Evolutionary conservation across 78 protist genomes (phyloP).

Genomic region (Goniomonas avonlea): DNA sequence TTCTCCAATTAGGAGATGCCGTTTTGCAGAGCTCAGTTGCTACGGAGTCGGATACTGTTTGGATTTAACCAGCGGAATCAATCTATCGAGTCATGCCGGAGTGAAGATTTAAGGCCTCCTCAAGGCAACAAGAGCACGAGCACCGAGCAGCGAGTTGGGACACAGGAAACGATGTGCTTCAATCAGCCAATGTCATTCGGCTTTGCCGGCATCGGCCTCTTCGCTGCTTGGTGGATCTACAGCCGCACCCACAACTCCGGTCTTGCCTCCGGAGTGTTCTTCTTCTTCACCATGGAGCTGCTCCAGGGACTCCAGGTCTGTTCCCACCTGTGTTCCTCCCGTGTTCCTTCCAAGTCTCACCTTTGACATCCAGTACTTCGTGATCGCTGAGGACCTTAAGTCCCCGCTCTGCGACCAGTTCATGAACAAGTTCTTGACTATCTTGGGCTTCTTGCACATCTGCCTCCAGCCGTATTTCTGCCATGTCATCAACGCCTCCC

Average conservation of each 20-base stretch:
- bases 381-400: not conserved
- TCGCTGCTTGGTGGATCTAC: not conserved
- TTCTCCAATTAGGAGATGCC: no score
- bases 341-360: no score
- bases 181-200: not conserved
- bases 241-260: not conserved
- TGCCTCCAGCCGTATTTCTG: slow-evolving; percentile 41
- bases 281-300: slow-evolving; percentile 14
- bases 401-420: slow-evolving; percentile 6
- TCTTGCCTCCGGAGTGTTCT: slow-evolving; percentile 6
- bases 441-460: slow-evolving; percentile 36
- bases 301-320: no score
- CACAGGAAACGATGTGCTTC: slow-evolving; percentile 35
- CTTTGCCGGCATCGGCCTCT: slow-evolving; percentile 8
- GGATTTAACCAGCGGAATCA: no score
- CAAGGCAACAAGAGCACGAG: no score
- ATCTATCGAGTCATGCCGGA: no score
- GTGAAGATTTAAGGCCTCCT: no score
- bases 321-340: no score
- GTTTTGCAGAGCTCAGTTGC: no score
- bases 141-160: no score
- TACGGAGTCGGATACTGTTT: no score
- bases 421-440: slow-evolving; percentile 23
- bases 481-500: slow-evolving; percentile 21
- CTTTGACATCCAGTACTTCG: slow-evolving; percentile 14